Evolutionary conservation across 148 eudicot genomes (phyloP).

Genomic region (Chenopodium berlandieri): DNA sequence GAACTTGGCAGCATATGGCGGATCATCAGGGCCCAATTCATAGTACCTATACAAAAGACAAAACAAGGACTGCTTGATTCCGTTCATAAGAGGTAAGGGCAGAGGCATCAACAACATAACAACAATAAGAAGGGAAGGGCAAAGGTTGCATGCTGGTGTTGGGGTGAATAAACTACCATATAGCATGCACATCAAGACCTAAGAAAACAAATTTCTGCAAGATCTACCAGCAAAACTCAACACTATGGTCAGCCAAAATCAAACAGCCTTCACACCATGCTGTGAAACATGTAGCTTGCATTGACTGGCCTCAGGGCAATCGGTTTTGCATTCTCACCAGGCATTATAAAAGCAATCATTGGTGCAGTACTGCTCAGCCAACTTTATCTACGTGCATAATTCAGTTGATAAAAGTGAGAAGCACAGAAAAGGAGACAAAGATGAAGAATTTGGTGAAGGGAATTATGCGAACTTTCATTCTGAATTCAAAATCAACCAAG

Average conservation of each 20-base stretch:
- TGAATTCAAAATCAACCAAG: slow-evolving; percentile 1
- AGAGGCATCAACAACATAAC: background rate
- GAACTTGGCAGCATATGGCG: slow-evolving; percentile 91
- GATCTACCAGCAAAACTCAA: background rate
- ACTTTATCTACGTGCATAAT: slow-evolving; percentile 61
- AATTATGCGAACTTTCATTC: background rate
- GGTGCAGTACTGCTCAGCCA: slow-evolving; percentile 58
- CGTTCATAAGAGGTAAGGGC: too few species aligned
- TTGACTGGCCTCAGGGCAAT: slow-evolving; percentile 48
- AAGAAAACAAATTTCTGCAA: background rate
- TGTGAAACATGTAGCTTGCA: slow-evolving; percentile 56
- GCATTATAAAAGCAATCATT: slow-evolving; percentile 48
- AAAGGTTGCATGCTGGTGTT: background rate
- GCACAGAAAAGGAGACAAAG: slow-evolving; percentile 22
- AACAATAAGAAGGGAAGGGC: background rate
- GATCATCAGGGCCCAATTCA: slow-evolving; percentile 85
- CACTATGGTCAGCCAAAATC: background rate
- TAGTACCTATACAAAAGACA: slow-evolving; percentile 57
- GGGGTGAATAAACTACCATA: background rate
- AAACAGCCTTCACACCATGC: background rate
- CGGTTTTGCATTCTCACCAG: slow-evolving; percentile 46
- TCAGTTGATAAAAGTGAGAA: slow-evolving; percentile 39
- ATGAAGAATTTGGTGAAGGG: slow-evolving; percentile 40
- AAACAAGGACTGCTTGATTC: slow-evolving; percentile 1
- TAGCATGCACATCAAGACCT: background rate